Base-by-base conservation (phyloP, 2,329 filamentous ascomycete species). In the Penicillium sp. region DNA sequence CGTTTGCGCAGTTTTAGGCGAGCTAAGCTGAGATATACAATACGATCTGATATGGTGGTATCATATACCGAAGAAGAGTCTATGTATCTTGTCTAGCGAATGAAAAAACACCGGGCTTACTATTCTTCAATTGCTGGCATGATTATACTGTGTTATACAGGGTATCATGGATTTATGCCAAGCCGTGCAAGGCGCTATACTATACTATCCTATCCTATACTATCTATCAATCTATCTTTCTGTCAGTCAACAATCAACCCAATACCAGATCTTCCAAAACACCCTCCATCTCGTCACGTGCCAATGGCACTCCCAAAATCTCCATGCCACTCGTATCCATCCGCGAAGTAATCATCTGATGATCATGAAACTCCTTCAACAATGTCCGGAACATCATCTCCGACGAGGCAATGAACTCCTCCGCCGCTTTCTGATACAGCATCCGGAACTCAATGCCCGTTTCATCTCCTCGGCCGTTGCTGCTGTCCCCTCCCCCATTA, bases 321-420 rank as follows among this genome's bases (percentile, higher is more conserved):
- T 97, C 93, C 2, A 85, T 90, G 3, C 93, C 93, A 49, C 90
- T 75, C 0, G 80, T 79, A 67, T 98, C 91, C 64, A 91, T 91
- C 54, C 83, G 81, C 54, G 87, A 94, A 48, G 88, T 88, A 55
- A 98, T 86, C 82, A 98, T 97, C 64, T 96, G 88, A 73, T 98
- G 93, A 63, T 98, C 93, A 65, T 96, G 88, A 68, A 98, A 93
- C 79, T 98, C 93, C 72, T 97, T 97, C 55, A 98, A 71, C 64
- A 98, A 68, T 22, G 90, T 95, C 53, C 93, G 79, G 72, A 97
- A 97, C 54, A 88, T 89, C 79, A 97, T 89, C 72, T 97, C 93
- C 53, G 87, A 95, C 59, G 87, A 93, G 67, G 91, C 96, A 43
- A 98, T 93, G 67, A 98, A 97, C 64, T 95, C 89, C 69, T 96